phyloP scores from a whole-genome alignment of 176 grass and related monocot species.

The Carex scoparia region DNA sequence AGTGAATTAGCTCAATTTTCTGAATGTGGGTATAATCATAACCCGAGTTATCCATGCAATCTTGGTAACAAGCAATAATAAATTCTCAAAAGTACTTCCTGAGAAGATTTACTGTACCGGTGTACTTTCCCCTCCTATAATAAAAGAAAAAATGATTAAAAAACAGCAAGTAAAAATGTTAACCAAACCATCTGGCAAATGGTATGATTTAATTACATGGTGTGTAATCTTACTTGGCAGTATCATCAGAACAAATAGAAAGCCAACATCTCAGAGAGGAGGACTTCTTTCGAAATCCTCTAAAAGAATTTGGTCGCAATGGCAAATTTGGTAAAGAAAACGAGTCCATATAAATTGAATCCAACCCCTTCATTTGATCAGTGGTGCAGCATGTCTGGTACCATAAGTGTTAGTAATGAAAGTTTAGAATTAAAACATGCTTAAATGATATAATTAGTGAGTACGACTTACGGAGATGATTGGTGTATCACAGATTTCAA shows the following conservation, averaged over 20 bases:
- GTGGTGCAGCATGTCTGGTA: background rate
- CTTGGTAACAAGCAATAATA: slow-evolving; percentile 80
- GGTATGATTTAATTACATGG: background rate
- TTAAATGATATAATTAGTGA: background rate
- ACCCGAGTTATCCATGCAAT: slow-evolving; percentile 59
- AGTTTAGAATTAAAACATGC: background rate
- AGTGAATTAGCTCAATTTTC: slow-evolving; percentile 63
- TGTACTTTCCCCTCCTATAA: slow-evolving; percentile 77
- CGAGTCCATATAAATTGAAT: slow-evolving; percentile 33
- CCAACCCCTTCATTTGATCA: slow-evolving; percentile 42
- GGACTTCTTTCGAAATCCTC: slow-evolving; percentile 75
- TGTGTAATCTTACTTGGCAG: slow-evolving; percentile 53
- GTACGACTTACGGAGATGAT: slow-evolving; percentile 42
- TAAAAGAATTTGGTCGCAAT: slow-evolving; percentile 53
- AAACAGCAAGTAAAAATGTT: slow-evolving; percentile 12
- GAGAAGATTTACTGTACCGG: slow-evolving; percentile 56
- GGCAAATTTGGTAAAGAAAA: slow-evolving; percentile 76
- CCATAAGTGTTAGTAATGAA: background rate
- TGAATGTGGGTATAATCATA: slow-evolving; percentile 62
- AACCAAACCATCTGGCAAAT: background rate
- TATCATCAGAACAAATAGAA: slow-evolving; percentile 80
- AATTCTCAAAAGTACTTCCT: slow-evolving; percentile 91
- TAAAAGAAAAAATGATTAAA: slow-evolving; percentile 12
- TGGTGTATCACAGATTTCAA: slow-evolving; percentile 57
- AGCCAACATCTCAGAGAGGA: slow-evolving; percentile 76